Evolutionary conservation across 2,329 filamentous ascomycete genomes (phyloP).

Genomic region (Penicillium sp.): DNA sequence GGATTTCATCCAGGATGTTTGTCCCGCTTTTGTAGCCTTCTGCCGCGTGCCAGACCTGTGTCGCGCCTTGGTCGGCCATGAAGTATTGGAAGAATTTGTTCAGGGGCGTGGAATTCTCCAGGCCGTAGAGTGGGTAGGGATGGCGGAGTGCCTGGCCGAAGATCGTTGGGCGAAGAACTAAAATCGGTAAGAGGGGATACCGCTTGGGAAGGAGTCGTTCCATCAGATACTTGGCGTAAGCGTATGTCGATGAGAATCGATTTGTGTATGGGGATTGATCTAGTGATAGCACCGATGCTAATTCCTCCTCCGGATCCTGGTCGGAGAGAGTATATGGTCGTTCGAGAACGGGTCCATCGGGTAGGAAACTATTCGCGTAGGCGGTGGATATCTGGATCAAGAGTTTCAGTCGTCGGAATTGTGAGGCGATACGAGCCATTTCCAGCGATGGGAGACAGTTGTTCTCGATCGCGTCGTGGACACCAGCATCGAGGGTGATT

Average conservation of each 20-base stretch:
- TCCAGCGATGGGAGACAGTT: constrained; percentile 43
- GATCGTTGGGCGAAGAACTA: constrained; percentile 40
- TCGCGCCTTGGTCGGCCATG: constrained; percentile 33
- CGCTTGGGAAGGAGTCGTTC: constrained; percentile 38
- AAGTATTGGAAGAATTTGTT: constrained; percentile 39
- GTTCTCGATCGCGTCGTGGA: constrained; percentile 37
- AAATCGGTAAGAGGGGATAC: constrained; percentile 37
- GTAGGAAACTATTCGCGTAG: constrained; percentile 41
- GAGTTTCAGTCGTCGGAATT: constrained; percentile 37
- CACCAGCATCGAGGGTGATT: constrained; percentile 37
- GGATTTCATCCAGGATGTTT: constrained; percentile 42
- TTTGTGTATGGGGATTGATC: constrained; percentile 25
- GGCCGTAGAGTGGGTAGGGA: constrained; percentile 40
- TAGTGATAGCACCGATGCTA: constrained; percentile 31
- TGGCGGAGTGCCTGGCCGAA: constrained; percentile 39
- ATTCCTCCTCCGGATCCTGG: constrained; percentile 37
- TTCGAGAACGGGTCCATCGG: constrained; percentile 38
- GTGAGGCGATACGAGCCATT: constrained; percentile 35
- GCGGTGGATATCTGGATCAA: constrained; percentile 42
- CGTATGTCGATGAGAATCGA: constrained; percentile 40
- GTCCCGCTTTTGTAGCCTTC: constrained; percentile 36
- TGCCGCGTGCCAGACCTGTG: constrained; percentile 41
- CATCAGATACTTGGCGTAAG: constrained; percentile 41
- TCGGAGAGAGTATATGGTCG: constrained; percentile 33
- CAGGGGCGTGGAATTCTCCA: constrained; percentile 40